These are phyloP conservation scores for Periconia sp. DNA, from an alignment of 2,329 filamentous ascomycete genomes.

Conservation along the genomic window DNA sequence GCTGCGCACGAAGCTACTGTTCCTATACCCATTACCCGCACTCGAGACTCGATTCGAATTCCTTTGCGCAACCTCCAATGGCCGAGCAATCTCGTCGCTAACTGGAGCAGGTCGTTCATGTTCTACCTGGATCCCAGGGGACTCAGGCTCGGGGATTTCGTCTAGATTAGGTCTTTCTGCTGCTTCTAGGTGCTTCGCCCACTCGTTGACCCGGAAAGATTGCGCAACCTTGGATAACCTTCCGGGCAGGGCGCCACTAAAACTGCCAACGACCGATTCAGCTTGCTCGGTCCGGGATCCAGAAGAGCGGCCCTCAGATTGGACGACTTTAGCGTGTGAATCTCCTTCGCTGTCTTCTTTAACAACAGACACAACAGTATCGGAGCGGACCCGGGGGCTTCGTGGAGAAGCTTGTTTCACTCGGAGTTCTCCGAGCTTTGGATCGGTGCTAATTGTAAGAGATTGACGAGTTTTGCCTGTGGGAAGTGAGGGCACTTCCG, in stretches of 20 bases:
- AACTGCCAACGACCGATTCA: slow-evolving; percentile 52
- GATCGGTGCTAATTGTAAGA: slow-evolving; percentile 40
- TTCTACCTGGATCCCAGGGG: slow-evolving; percentile 50
- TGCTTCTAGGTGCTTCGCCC: slow-evolving; percentile 85
- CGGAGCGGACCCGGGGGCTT: slow-evolving; percentile 25
- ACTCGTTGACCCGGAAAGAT: slow-evolving; percentile 91
- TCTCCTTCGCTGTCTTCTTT: slow-evolving; percentile 22
- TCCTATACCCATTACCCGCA: slow-evolving; percentile 25
- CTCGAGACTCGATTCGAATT: slow-evolving; percentile 31
- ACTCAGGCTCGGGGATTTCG: slow-evolving; percentile 58
- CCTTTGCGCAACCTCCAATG: slow-evolving; percentile 22
- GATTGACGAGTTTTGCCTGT: slow-evolving; percentile 28
- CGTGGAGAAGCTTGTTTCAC: slow-evolving; percentile 13
- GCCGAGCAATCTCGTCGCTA: slow-evolving; percentile 32
- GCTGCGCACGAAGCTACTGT: slow-evolving; percentile 26
- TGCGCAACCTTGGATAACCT: slow-evolving; percentile 77
- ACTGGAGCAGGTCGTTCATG: slow-evolving; percentile 63
- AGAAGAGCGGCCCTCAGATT: slow-evolving; percentile 33
- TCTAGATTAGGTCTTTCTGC: slow-evolving; percentile 76
- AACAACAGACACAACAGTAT: slow-evolving; percentile 22
- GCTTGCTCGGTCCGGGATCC: slow-evolving; percentile 31
- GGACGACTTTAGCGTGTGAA: slow-evolving; percentile 47
- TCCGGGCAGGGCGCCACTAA: slow-evolving; percentile 66
- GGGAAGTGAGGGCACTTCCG: too few species aligned
- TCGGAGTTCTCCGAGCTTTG: slow-evolving; percentile 21